These are phyloP conservation scores for Fragosphaeria purpurea DNA, from an alignment of 2,329 filamentous ascomycete species.

Conservation along the genomic window DNA sequence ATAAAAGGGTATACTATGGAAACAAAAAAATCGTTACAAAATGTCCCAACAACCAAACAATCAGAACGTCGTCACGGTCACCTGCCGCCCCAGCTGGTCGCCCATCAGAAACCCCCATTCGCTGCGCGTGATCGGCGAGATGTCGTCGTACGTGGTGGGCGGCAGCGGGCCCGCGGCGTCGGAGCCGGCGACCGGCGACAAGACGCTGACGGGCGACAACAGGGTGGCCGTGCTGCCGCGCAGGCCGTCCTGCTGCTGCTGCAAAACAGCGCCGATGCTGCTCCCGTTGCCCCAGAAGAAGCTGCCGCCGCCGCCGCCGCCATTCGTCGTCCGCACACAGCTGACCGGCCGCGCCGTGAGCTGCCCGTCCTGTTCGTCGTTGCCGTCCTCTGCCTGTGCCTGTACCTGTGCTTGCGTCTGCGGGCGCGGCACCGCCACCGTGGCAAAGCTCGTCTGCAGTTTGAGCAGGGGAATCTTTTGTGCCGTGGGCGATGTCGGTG, in stretches of 20 bases:
- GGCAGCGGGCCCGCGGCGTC: conserved; percentile 32
- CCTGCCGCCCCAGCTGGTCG: conserved; percentile 35
- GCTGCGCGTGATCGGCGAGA: conserved; percentile 50
- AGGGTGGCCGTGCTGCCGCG: conserved; percentile 10
- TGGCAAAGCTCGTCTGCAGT: conserved; percentile 34
- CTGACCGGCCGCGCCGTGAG: conserved; percentile 28
- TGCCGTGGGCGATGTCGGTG: conserved; percentile 16
- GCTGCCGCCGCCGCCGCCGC: neutral
- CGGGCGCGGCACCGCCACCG: conserved; percentile 7
- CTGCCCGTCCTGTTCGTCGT: conserved; percentile 23
- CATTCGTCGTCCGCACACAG: conserved; percentile 11
- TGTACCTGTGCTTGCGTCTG: conserved; percentile 1
- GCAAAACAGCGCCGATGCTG: neutral
- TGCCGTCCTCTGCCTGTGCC: conserved; percentile 14
- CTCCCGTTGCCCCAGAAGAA: conserved; percentile 15
- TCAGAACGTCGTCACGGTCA: conserved; percentile 42
- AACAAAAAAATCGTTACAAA: neutral
- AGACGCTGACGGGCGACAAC: neutral
- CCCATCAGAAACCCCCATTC: conserved; percentile 54
- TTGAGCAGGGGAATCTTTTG: conserved; percentile 25
- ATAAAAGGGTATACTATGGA: neutral
- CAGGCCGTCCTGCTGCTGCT: neutral
- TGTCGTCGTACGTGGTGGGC: conserved; percentile 51
- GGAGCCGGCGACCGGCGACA: neutral
- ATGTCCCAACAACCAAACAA: neutral